A percentile compares a stretch with the other conserved stretches of the same genome.
Conservation (phyloP, 2,329 filamentous ascomycete genomes). For the Tolypocladium capitatum region DNA sequence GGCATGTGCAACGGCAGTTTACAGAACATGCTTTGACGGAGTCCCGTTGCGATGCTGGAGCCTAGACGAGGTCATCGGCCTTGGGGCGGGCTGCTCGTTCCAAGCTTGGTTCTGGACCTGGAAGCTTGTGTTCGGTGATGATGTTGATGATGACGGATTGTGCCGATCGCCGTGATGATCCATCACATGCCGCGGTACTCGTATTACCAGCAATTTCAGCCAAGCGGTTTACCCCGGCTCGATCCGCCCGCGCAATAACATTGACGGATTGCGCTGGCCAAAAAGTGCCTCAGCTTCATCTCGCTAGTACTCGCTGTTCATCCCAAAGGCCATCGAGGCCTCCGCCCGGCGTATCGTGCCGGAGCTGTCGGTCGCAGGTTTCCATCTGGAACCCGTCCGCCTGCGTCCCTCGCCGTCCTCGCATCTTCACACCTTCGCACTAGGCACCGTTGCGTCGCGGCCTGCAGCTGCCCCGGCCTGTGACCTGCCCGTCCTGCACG, state of each 20-base stretch:
- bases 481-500: slow-evolving; percentile 1
- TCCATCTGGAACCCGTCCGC: not conserved
- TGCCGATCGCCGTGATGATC: too few species aligned
- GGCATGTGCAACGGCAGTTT: not conserved
- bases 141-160: too few species aligned
- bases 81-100: not conserved
- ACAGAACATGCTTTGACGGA: not conserved
- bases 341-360: not conserved
- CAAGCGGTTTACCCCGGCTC: not conserved
- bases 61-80: too few species aligned
- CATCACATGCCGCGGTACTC: too few species aligned
- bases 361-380: not conserved
- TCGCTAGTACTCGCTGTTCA: not conserved
- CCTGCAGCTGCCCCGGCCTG: not conserved
- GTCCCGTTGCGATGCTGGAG: too few species aligned
- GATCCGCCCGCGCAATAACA: not conserved
- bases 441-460: not conserved
- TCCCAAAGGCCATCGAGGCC: not conserved
- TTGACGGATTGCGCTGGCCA: not conserved
- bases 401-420: not conserved
- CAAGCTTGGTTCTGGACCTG: not conserved
- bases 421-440: not conserved
- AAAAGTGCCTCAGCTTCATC: not conserved
- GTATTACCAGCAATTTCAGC: not conserved
- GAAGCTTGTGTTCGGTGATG: not conserved